Base-by-base conservation (phyloP, 1,284 basidiomycete species). In the Papiliotrema fonsecae region DNA sequence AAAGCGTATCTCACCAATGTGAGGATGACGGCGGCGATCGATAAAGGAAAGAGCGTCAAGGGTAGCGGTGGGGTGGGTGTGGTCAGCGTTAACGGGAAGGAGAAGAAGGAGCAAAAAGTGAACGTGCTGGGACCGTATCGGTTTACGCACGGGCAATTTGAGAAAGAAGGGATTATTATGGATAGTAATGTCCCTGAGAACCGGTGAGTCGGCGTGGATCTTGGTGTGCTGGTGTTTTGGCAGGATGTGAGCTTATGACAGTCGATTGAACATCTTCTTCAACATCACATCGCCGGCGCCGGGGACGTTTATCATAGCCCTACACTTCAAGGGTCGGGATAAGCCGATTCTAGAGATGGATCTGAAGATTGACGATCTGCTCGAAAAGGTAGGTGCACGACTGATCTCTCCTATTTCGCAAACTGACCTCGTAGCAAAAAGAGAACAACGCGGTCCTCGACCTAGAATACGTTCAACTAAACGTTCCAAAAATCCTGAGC, bases 341-440 rank as follows among this genome's bases (percentile, higher is more conserved):
- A 97, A 97, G 77, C 92, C 96, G 18, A 97, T 99, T 61, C 80
- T 98, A 40, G 96, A 99, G 79, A 98, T 98, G 93, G 96, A 98
- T 75, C 80, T 98, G 54, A 98, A 97, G 78, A 96, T 98, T 65
- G 96, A 98, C 74, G 96, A 98, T 76, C 75, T 98, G 58, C 78
- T 98, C 63, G 93, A 98, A 75, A 96, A 93, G 84, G 87, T 88
- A 49, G 48, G 65, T 56, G 19, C 19, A 6, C 3, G 34, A 32
- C 51, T 24, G 78, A 67, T 3, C n/a, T 10, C 38, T 32, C 40
- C 28, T 21, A 26, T 22, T 5, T 2, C 11, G 22, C 24, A 9
- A 42, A 40, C 16, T 47, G 22, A 39, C 45, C 31, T 19, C 47
- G 66, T 71, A 96, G 88, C 94, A 97, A 86, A 96, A 97, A 77